Conservation (phyloP, 2,329 filamentous ascomycete genomes). For the Epichloe glyceriae region DNA sequence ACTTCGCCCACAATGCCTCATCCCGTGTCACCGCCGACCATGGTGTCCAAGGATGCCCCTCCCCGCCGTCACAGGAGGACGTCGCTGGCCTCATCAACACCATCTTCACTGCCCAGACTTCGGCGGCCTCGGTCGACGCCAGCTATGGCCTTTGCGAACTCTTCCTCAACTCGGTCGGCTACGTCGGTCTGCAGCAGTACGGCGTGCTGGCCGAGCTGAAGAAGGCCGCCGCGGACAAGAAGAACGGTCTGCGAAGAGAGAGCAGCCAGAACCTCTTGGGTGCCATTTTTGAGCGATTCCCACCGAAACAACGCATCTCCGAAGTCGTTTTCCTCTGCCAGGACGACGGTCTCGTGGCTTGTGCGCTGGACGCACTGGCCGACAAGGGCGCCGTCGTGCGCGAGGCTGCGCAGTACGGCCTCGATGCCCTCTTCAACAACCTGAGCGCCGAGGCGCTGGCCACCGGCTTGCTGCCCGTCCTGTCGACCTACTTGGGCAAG, state of each 20-base stretch:
- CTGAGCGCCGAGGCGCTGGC: constrained; percentile 74
- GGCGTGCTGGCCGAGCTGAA: constrained; percentile 42
- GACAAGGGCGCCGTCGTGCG: constrained; percentile 85
- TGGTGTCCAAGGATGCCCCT: constrained; percentile 34
- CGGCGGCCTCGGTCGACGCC: constrained; percentile 54
- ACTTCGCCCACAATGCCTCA: constrained; percentile 29
- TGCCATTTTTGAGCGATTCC: constrained; percentile 84
- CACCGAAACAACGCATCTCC: constrained; percentile 59
- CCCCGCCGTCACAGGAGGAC: constrained; percentile 52
- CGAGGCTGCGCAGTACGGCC: constrained; percentile 84
- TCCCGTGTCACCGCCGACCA: constrained; percentile 33
- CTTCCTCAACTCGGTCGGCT: constrained; percentile 40
- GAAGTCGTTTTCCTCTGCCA: constrained; percentile 76
- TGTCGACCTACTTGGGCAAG: constrained; percentile 66
- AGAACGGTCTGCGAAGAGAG: constrained; percentile 73
- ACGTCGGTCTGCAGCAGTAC: constrained; percentile 38
- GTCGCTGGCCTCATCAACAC: constrained; percentile 50
- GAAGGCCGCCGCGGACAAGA: constrained; percentile 84
- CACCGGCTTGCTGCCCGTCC: constrained; percentile 63
- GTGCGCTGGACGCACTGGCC: constrained; percentile 71
- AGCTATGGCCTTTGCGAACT: constrained; percentile 48
- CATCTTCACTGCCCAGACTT: constrained; percentile 57
- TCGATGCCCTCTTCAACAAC: constrained; percentile 75
- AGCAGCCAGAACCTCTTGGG: constrained; percentile 91
- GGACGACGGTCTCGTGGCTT: constrained; percentile 57